These are phyloP conservation scores for Linaria vulgaris DNA, from an alignment of 257 asterid species.

Conservation along the genomic window DNA sequence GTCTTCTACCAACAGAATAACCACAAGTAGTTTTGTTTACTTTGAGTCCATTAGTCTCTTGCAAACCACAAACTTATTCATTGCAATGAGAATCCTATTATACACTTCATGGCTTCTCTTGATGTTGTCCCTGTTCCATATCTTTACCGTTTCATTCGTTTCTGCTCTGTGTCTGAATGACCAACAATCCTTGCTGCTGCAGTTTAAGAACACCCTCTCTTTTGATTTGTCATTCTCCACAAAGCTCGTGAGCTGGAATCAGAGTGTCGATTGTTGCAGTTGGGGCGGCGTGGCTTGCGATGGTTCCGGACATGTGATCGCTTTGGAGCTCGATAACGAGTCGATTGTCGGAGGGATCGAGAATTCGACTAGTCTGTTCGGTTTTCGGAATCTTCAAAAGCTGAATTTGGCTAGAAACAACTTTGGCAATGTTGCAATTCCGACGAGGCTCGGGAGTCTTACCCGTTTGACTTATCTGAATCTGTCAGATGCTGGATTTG, in stretches of 20 bases:
- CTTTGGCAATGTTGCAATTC: conserved; percentile 35
- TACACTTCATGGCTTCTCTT: conserved; percentile 44
- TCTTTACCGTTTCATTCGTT: conserved; percentile 21
- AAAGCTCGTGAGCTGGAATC: conserved; percentile 40
- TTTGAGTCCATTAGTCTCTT: no score
- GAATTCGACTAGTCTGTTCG: conserved; percentile 39
- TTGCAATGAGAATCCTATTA: conserved; percentile 45
- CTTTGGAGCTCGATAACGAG: conserved; percentile 41
- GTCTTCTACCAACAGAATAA: no score
- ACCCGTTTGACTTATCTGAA: conserved; percentile 44
- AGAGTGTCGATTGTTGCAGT: conserved; percentile 49
- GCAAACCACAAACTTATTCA: conserved; percentile 3
- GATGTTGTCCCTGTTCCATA: conserved; percentile 29
- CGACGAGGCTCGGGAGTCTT: conserved; percentile 37
- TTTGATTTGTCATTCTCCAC: conserved; percentile 22
- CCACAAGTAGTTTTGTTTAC: no score
- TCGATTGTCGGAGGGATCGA: conserved; percentile 37
- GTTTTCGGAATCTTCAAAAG: conserved; percentile 35
- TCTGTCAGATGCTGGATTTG: conserved; percentile 54
- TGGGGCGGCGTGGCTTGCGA: conserved; percentile 64
- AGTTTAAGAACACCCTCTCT: conserved; percentile 34
- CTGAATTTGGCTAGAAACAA: conserved; percentile 52
- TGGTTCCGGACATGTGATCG: conserved; percentile 41
- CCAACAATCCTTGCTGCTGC: conserved; percentile 43
- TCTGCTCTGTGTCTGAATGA: conserved; percentile 42